A percentile compares a stretch with the other conserved stretches of the same genome.
phyloP scores from a whole-genome alignment of 805 yeast species.

The Priceomyces carsonii region DNA sequence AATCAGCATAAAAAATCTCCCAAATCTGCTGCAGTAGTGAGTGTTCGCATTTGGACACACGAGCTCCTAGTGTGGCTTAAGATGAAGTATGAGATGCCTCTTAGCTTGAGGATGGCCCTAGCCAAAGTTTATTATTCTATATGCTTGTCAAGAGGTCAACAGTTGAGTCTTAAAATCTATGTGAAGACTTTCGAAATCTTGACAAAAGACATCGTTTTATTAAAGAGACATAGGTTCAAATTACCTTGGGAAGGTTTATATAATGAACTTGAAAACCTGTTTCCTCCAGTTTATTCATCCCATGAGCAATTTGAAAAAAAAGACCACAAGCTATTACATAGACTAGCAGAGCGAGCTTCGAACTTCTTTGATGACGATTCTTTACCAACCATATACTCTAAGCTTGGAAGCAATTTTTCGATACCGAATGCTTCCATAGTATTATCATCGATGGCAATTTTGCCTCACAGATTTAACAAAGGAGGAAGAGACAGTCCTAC shows the following conservation, averaged over 20 bases:
- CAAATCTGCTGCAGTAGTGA: conserved; percentile 69
- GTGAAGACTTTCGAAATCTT: conserved; percentile 61
- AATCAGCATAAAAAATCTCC: conserved; percentile 63
- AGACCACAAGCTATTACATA: conserved; percentile 48
- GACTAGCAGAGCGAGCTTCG: conserved; percentile 55
- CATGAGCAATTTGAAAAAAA: conserved; percentile 49
- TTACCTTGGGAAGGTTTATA: conserved; percentile 55
- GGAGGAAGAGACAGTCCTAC: conserved; percentile 23
- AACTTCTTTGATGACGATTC: conserved; percentile 51
- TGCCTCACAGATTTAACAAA: conserved; percentile 47
- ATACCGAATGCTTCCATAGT: conserved; percentile 53
- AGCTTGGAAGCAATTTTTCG: conserved; percentile 52
- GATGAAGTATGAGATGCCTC: conserved; percentile 79
- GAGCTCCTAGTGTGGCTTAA: conserved; percentile 77
- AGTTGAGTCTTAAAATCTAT: conserved; percentile 58
- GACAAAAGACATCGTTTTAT: conserved; percentile 46
- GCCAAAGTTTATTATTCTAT: conserved; percentile 72
- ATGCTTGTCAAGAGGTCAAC: conserved; percentile 72
- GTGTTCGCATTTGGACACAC: conserved; percentile 82
- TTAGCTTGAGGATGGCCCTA: conserved; percentile 57
- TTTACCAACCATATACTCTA: conserved; percentile 52
- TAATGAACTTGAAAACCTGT: conserved; percentile 32
- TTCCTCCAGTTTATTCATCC: conserved; percentile 41
- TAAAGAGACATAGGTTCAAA: conserved; percentile 40
- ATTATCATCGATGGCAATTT: conserved; percentile 51